Conservation (phyloP, 2,329 filamentous ascomycete species). For the Podosphaera leucotricha region DNA sequence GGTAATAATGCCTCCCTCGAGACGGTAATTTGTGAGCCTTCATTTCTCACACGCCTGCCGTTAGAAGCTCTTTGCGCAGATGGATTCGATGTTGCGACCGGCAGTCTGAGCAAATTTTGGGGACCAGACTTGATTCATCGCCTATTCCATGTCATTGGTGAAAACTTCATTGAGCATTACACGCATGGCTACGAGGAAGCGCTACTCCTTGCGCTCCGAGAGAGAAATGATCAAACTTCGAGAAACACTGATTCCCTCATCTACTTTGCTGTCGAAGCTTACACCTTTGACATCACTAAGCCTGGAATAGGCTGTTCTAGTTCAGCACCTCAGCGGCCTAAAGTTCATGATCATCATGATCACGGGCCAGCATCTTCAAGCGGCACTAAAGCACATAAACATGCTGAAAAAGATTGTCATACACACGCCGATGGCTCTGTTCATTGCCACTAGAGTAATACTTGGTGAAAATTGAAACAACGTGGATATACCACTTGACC, state of each 20-base stretch:
- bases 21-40: conserved; percentile 45
- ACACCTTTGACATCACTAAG: conserved; percentile 38
- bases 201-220: conserved; percentile 15
- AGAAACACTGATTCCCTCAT: conserved; percentile 39
- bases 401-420: conserved; percentile 17
- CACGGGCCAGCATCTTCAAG: not conserved
- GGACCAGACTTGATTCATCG: conserved; percentile 44
- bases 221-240: conserved; percentile 15
- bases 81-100: conserved; percentile 36
- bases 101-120: conserved; percentile 36
- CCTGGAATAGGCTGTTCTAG: conserved; percentile 39
- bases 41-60: conserved; percentile 31
- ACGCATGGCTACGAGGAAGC: conserved; percentile 32
- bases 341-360: conserved; percentile 4
- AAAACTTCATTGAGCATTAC: conserved; percentile 36
- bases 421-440: conserved; percentile 19
- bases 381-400: not conserved
- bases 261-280: conserved; percentile 45
- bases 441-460: conserved; percentile 15
- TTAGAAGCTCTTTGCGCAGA: conserved; percentile 35
- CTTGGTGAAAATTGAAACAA: not conserved
- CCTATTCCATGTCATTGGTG: conserved; percentile 38
- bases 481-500: not conserved
- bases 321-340: conserved; percentile 8
- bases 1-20: conserved; percentile 38